These are phyloP conservation scores for Periconia digitata DNA, from an alignment of 2,329 filamentous ascomycete genomes.

Conservation along the genomic window DNA sequence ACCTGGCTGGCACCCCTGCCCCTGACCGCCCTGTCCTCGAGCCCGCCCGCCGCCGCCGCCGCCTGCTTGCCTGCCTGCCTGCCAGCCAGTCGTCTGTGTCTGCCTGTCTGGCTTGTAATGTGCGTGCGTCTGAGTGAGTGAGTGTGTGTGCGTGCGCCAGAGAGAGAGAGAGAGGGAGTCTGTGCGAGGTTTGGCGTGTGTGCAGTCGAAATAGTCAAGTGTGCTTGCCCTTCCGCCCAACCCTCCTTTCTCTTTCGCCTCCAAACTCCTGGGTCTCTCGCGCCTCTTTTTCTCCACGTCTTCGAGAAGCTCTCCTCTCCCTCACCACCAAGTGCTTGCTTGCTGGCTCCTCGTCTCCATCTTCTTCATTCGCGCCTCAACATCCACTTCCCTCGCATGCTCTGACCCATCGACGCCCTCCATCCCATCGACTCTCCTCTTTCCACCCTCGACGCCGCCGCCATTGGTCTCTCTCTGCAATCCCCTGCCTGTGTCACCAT, in stretches of 20 bases:
- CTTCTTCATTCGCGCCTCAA: not conserved
- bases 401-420: not conserved
- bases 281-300: constrained; percentile 4
- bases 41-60: not conserved
- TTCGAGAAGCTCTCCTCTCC: constrained; percentile 1
- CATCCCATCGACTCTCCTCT: not conserved
- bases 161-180: no score
- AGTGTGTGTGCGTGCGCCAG: no score
- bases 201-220: constrained; percentile 31
- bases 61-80: not conserved
- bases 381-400: not conserved
- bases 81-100: constrained; percentile 4
- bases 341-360: not conserved
- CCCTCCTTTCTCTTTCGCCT: constrained; percentile 39
- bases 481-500: not conserved
- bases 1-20: no score
- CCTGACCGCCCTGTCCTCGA: not conserved
- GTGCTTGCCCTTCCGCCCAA: constrained; percentile 31
- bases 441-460: no score
- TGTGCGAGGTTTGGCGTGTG: constrained; percentile 18
- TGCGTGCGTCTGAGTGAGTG: no score
- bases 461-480: no score
- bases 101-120: constrained; percentile 2
- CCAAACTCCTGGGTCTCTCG: constrained; percentile 29
- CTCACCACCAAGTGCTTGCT: not conserved